These are phyloP conservation scores for Apophysomyces elegans DNA, from an alignment of 371 early-diverging fungal genomes.

Conservation along the genomic window DNA sequence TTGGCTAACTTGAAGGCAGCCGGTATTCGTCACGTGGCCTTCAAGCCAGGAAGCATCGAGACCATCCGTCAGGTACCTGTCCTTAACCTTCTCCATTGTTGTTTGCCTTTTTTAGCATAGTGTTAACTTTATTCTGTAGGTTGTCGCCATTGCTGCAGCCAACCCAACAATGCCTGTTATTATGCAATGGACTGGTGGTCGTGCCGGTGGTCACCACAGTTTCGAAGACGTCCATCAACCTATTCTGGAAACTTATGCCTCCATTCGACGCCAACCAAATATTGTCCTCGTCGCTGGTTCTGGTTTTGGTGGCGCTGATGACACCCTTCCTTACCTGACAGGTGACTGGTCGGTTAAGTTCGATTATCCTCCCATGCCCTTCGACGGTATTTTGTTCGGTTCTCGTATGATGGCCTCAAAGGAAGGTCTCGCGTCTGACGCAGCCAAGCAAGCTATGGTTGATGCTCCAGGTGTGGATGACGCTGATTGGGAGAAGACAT, in stretches of 20 bases:
- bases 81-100: not conserved
- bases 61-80: conserved; percentile 74
- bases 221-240: conserved; percentile 96
- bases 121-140: conserved; percentile 28
- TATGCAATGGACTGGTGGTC: conserved; percentile 97
- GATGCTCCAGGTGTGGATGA: conserved; percentile 90
- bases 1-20: conserved; percentile 74
- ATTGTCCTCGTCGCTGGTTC: conserved; percentile 91
- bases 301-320: conserved; percentile 92
- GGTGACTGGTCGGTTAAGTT: conserved; percentile 91
- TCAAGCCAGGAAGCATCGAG: conserved; percentile 92
- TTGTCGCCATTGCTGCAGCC: conserved; percentile 87
- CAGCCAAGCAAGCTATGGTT: conserved; percentile 92
- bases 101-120: not conserved
- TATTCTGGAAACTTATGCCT: conserved; percentile 91
- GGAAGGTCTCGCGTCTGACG: conserved; percentile 84
- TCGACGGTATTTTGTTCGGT: conserved; percentile 93
- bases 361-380: conserved; percentile 94
- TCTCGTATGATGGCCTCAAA: conserved; percentile 96
- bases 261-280: conserved; percentile 86
- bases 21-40: conserved; percentile 89
- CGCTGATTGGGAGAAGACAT: conserved; percentile 91
- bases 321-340: conserved; percentile 92
- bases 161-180: conserved; percentile 91
- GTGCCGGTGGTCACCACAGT: conserved; percentile 97